Conservation (phyloP, 2,329 filamentous ascomycete genomes). For the Colletotrichum gloeosporioides region DNA sequence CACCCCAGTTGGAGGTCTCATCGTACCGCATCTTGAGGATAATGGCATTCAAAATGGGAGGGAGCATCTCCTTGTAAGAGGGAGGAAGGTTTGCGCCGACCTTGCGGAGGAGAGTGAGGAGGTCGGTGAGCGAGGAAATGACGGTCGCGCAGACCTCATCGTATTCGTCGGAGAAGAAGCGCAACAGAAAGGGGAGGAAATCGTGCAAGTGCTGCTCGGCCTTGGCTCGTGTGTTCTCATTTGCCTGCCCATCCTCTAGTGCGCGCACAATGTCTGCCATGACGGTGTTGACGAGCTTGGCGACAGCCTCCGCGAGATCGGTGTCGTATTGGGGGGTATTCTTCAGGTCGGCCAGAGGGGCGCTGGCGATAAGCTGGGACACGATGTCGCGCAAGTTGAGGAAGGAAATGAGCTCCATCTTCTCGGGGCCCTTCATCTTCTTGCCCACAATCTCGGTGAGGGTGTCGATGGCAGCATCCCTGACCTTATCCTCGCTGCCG, state of each 20-base stretch:
- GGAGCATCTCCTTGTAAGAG: constrained; percentile 81
- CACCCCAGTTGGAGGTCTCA: constrained; percentile 90
- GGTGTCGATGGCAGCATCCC: constrained; percentile 91
- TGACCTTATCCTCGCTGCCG: constrained; percentile 75
- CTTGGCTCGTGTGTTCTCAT: constrained; percentile 69
- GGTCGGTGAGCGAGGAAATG: constrained; percentile 89
- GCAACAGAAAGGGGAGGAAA: constrained; percentile 86
- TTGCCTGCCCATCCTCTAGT: constrained; percentile 70
- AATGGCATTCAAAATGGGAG: constrained; percentile 88
- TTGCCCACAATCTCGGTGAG: constrained; percentile 96
- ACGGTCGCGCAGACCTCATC: constrained; percentile 97
- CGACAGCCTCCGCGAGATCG: constrained; percentile 92
- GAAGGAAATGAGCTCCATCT: constrained; percentile 91
- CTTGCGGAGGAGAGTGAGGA: constrained; percentile 89
- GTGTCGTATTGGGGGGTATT: constrained; percentile 90
- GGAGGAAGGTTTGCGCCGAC: constrained; percentile 67
- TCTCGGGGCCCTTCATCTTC: constrained; percentile 95
- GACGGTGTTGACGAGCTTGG: constrained; percentile 92
- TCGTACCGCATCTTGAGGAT: constrained; percentile 98
- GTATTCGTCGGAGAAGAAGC: constrained; percentile 97
- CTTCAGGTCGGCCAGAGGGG: constrained; percentile 78
- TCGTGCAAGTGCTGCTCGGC: constrained; percentile 83
- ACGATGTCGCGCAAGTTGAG: constrained; percentile 88
- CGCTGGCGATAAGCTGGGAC: constrained; percentile 82
- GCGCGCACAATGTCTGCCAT: constrained; percentile 87